Base-by-base conservation (phyloP, 192 early-diverging fungal species). In the Coemansia sp. region DNA sequence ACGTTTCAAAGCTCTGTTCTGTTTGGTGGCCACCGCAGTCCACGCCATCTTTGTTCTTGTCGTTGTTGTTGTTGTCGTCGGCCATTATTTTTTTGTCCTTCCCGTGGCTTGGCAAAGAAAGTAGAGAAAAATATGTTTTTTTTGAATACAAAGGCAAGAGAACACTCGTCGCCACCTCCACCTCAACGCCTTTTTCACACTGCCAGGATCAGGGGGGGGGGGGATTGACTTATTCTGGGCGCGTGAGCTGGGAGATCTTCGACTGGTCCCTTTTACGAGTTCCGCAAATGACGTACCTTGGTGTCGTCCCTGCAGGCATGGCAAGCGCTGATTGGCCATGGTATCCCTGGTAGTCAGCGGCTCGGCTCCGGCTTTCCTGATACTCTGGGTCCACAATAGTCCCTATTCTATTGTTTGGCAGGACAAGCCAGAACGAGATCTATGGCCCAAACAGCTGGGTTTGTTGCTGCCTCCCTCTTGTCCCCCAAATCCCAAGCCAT, bases 1-100 rank as follows among this genome's bases (percentile, higher is more conserved):
- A 62, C 16, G 49, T 10, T 15, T 52, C 34, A 53, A 71, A 71
- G 46, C 49, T 49, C 49, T 70, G 69, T 16, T 49, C 61, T 0
- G 61, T 36, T 36, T 70, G 44, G 44, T 12, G 11, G 57, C 44
- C 22, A 27, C 43, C 31, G 41, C 58, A 9, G 27, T 12, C 47
- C 11, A 27, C 38, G 63, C 18, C 16, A 15, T 2, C 29, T 13
- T 33, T 62, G 46, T 52, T 34, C 33, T 3, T 49, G 68, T 62
- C 29, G 68, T 34, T 62, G 60, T 20, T 40, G 68, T 3, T 62
- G 34, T 36, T 61, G 43, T 62, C 39, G 41, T 38, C 22, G 44
- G 15, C 22, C 68, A 70, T 70, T 38, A 7, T 38, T 44, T 27
- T 27, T n/a, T n/a, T n/a, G n/a, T n/a, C n/a, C n/a, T n/a, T n/a